These are phyloP conservation scores for Dysphania ambrosioides DNA, from an alignment of 148 eudicot species.

Conservation along the genomic window DNA sequence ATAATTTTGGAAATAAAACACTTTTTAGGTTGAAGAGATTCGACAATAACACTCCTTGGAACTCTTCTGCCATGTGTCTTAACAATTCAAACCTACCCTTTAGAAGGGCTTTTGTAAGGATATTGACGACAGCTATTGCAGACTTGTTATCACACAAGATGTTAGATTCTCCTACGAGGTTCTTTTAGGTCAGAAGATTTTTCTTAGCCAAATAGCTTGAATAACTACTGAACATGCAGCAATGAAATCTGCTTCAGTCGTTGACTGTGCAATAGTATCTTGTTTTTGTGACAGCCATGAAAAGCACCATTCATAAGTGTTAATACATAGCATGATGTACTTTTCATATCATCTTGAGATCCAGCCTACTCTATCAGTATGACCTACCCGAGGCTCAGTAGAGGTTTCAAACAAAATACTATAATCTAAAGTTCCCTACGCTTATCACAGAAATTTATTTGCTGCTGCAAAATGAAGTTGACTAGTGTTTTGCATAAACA, in stretches of 20 bases:
- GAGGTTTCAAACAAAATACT: not conserved
- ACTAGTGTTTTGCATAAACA: constrained; percentile 4
- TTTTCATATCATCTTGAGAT: constrained; percentile 11
- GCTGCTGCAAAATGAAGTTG: not conserved
- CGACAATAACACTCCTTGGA: too few species aligned
- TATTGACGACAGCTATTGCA: too few species aligned
- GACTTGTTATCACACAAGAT: too few species aligned
- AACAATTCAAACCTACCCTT: too few species aligned
- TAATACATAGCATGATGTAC: constrained; percentile 5
- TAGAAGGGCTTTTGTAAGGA: too few species aligned
- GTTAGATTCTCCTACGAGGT: not conserved
- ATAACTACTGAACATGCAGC: not conserved
- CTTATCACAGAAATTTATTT: not conserved
- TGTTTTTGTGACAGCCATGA: constrained; percentile 14
- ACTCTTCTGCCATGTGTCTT: too few species aligned
- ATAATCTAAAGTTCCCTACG: not conserved
- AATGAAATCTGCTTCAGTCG: constrained; percentile 2
- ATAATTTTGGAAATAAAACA: too few species aligned
- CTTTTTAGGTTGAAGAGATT: too few species aligned
- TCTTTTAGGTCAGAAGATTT: not conserved
- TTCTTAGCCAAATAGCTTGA: constrained; percentile 11
- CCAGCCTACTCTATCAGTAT: constrained; percentile 14
- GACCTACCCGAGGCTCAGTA: not conserved
- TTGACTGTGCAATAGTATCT: not conserved
- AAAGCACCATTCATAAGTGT: not conserved